Evolutionary conservation across 2,329 filamentous ascomycete genomes (phyloP).

Genomic region (Akanthomyces uredinophilus): DNA sequence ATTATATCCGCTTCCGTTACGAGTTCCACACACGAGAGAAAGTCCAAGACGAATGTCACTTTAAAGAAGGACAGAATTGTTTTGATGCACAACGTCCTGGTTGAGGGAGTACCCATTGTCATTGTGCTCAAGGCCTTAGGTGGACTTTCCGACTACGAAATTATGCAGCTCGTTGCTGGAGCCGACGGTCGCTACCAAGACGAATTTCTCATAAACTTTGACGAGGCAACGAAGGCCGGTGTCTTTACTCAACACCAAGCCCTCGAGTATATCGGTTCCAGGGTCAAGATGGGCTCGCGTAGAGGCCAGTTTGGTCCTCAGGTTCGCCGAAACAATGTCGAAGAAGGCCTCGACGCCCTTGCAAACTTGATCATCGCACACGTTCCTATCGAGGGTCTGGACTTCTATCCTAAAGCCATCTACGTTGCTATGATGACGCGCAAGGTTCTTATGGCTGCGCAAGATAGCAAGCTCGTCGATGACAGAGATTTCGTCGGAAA

Average conservation of each 20-base stretch:
- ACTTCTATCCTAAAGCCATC: conserved; percentile 94
- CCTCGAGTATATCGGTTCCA: conserved; percentile 80
- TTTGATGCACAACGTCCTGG: conserved; percentile 86
- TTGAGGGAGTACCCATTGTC: conserved; percentile 91
- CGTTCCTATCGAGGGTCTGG: conserved; percentile 82
- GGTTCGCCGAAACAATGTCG: conserved; percentile 71
- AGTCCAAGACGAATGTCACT: conserved; percentile 95
- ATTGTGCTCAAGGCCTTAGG: conserved; percentile 91
- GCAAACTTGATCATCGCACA: conserved; percentile 93
- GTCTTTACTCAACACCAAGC: conserved; percentile 94
- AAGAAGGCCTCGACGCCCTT: conserved; percentile 88
- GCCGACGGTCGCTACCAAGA: conserved; percentile 87
- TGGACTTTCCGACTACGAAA: conserved; percentile 90
- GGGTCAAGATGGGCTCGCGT: conserved; percentile 80
- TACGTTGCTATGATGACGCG: conserved; percentile 97
- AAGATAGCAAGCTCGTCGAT: conserved; percentile 84
- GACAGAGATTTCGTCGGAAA: conserved; percentile 98
- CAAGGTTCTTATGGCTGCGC: conserved; percentile 89
- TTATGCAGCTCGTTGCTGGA: conserved; percentile 84
- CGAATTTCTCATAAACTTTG: conserved; percentile 91
- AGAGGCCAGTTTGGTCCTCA: conserved; percentile 50
- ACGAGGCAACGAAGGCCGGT: conserved; percentile 77
- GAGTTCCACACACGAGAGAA: conserved; percentile 94
- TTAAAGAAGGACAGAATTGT: conserved; percentile 90
- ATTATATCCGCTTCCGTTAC: conserved; percentile 94